A percentile compares a stretch with the other conserved stretches of the same genome.
These are phyloP conservation scores for Gypsophila paniculata DNA, from an alignment of 179 eudicot species.

Conservation along the genomic window DNA sequence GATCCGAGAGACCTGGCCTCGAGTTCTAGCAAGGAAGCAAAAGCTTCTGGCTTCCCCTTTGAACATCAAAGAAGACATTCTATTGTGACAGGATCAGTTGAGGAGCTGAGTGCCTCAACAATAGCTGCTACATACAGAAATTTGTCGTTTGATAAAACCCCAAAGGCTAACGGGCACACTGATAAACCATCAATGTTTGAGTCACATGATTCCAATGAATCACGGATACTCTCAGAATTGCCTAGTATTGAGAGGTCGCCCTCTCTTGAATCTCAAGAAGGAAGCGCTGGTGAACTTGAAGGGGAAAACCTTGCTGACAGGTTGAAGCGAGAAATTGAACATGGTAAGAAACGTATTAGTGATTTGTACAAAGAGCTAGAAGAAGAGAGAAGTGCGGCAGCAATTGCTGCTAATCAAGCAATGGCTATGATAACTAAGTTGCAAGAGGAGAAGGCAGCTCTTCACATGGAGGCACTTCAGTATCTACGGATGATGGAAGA, in stretches of 20 bases:
- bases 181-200: conserved; percentile 21
- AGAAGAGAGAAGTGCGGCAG: conserved; percentile 86
- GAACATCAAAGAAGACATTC: conserved; percentile 21
- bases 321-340: conserved; percentile 31
- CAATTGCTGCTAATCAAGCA: conserved; percentile 77
- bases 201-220: conserved; percentile 19
- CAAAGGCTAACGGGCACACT: conserved; percentile 18
- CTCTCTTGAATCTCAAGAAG: conserved; percentile 35
- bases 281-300: conserved; percentile 26
- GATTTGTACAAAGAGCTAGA: conserved; percentile 60
- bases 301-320: conserved; percentile 25
- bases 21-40: conserved; percentile 13
- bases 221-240: conserved; percentile 16
- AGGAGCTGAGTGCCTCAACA: conserved; percentile 15
- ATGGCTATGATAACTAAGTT: conserved; percentile 93
- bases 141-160: conserved; percentile 1
- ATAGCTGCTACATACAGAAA: background rate
- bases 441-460: conserved; percentile 86
- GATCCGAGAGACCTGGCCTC: conserved; percentile 18
- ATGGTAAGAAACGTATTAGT: conserved; percentile 35
- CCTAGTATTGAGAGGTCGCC: conserved; percentile 23
- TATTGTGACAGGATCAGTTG: conserved; percentile 21
- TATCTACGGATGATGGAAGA: conserved; percentile 96
- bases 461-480: conserved; percentile 91
- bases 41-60: conserved; percentile 10